phyloP scores from a whole-genome alignment of 805 yeast genomes.

The Kluyveromyces siamensis region DNA sequence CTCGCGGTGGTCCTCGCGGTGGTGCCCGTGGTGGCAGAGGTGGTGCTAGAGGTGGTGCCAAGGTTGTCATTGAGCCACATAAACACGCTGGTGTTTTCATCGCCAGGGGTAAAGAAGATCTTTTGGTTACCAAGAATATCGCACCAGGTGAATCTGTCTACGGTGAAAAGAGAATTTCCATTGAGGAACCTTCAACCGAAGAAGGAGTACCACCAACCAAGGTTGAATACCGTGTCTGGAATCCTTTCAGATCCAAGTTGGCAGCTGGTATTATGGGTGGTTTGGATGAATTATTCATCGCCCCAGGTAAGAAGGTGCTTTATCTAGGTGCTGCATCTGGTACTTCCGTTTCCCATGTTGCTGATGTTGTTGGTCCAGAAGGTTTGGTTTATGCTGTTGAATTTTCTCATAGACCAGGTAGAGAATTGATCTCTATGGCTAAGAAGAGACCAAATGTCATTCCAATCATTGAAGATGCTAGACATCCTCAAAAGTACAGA shows the following conservation, averaged over 20 bases:
- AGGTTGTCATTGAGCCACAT: constrained; percentile 96
- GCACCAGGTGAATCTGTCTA: constrained; percentile 98
- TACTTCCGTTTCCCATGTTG: constrained; percentile 96
- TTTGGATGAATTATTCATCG: constrained; percentile 93
- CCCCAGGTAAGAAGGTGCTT: constrained; percentile 95
- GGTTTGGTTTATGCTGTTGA: constrained; percentile 98
- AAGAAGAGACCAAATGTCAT: constrained; percentile 99
- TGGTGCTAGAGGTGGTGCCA: constrained; percentile 87
- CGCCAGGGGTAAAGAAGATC: constrained; percentile 99
- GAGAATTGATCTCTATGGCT: constrained; percentile 99
- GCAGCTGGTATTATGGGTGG: constrained; percentile 99
- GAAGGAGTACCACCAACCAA: constrained; percentile 87
- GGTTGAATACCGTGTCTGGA: constrained; percentile 99
- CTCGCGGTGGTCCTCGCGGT: constrained; percentile 80
- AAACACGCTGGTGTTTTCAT: constrained; percentile 98
- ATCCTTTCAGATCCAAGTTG: constrained; percentile 98
- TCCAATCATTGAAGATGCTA: constrained; percentile 98
- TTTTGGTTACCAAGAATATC: constrained; percentile 89
- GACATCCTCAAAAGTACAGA: constrained; percentile 99
- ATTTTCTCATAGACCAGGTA: constrained; percentile 99
- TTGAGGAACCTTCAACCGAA: constrained; percentile 87
- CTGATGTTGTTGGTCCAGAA: constrained; percentile 98
- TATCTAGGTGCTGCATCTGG: constrained; percentile 99
- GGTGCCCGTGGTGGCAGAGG: constrained; percentile 66
- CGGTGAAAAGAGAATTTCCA: constrained; percentile 93